Base-by-base conservation (phyloP, 495 filamentous ascomycete genomes). In the Physcia stellaris region DNA sequence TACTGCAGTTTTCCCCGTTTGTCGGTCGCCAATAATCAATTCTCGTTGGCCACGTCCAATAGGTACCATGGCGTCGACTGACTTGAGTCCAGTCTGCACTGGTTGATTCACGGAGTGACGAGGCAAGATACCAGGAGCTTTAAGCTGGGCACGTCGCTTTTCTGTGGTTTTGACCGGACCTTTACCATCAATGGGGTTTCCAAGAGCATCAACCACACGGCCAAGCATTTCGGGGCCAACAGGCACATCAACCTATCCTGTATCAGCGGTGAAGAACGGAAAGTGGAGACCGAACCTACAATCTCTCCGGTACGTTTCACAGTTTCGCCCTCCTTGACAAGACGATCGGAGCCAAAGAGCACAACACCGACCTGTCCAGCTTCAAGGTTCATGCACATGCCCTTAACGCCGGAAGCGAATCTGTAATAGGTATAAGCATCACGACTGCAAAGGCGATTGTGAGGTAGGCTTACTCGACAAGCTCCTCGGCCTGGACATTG, bases 381-480 rank as follows among this genome's bases (percentile, higher is more conserved):
- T 70, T 98, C 90, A 62, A 98, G 75, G 79, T 98, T 98, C 87
- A 98, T 94, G 83, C 92, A 96, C 90, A 98, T 98, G 63, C 90
- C 90, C 78, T 95, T 95, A 60, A 98, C 90, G 64, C 90, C 90
- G 50, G 90, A 98, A 54, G 90, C 86, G 73, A 98, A 98, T 75
- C 90, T 94, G 43, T 47, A 29, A 37, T n/a, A 61, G 49, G 54
- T 52, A 47, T 67, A 52, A 73, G 64, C 58, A 48, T 48, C 32
- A 20, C 31, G 46, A 37, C 40, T 42, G 1, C 21, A 32, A 48
- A 45, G 53, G 45, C 42, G 48, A 46, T 32, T 47, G 31, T 49
- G 35, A 30, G 37, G 39, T 39, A 52, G 48, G 83, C 90, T 57
- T 81, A 98, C 90, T 98, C 92, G 59, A 98, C 90, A 60, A 98